Percentiles rank a stretch among this genome's conserved stretches.
These are phyloP conservation scores for Tulasnella sp. DNA, from an alignment of 768 basidiomycete genomes.

Conservation along the genomic window DNA sequence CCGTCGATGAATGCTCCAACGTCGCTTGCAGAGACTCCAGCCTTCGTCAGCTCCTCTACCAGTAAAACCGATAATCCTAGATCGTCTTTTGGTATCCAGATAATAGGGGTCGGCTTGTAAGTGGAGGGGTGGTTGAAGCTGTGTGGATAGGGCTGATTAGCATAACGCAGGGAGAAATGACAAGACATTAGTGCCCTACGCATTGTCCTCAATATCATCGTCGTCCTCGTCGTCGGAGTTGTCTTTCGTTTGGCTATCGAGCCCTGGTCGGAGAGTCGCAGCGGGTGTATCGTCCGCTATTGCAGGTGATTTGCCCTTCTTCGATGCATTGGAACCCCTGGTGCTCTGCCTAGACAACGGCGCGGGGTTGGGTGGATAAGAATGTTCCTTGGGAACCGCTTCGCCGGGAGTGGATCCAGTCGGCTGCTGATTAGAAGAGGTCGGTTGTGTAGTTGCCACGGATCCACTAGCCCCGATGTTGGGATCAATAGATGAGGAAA, in stretches of 20 bases:
- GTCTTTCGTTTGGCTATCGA: constrained; percentile 8
- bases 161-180: background rate
- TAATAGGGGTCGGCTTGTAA: constrained; percentile 40
- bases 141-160: constrained; percentile 21
- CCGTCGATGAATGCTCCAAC: constrained; percentile 37
- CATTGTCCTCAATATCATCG: constrained; percentile 27
- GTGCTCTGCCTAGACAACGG: background rate
- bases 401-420: background rate
- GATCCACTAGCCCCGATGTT: background rate
- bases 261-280: background rate
- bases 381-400: background rate
- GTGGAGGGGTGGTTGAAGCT: constrained; percentile 49
- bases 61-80: constrained; percentile 40
- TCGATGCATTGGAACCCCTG: background rate
- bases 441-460: background rate
- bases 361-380: background rate
- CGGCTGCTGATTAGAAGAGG: background rate
- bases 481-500: background rate
- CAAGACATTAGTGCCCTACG: constrained; percentile 31
- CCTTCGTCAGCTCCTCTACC: constrained; percentile 35
- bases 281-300: background rate
- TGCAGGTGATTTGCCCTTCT: background rate
- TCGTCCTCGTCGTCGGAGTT: constrained; percentile 17
- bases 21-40: constrained; percentile 38
- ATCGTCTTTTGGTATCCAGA: constrained; percentile 47